phyloP scores from a whole-genome alignment of 495 filamentous ascomycete species.

The Corynascus novoguineensis region DNA sequence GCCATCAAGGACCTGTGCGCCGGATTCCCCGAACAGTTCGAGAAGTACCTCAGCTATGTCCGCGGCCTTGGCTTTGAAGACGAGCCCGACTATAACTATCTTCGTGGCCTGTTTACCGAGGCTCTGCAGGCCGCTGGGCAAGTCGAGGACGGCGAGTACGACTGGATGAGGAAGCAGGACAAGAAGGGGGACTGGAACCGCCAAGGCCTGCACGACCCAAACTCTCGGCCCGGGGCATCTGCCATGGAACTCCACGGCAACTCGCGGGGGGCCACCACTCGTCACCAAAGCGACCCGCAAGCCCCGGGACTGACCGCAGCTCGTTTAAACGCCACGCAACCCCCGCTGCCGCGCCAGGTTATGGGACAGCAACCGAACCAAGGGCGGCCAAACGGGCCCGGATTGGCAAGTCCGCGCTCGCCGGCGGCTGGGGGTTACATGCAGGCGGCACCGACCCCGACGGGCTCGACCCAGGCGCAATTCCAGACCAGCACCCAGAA shows the following conservation, averaged over 20 bases:
- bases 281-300: slow-evolving; percentile 51
- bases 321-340: slow-evolving; percentile 96
- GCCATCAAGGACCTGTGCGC: slow-evolving; percentile 95
- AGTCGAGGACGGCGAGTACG: slow-evolving; percentile 97
- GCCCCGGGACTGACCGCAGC: slow-evolving; percentile 64
- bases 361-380: slow-evolving; percentile 76
- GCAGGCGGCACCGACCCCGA: slow-evolving; percentile 54
- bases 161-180: slow-evolving; percentile 99
- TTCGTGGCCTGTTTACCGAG: slow-evolving; percentile 92
- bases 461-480: slow-evolving; percentile 79
- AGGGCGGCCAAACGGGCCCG: slow-evolving; percentile 75
- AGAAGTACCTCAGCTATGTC: slow-evolving; percentile 94
- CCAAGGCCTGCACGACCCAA: slow-evolving; percentile 59
- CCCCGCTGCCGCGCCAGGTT: slow-evolving; percentile 68
- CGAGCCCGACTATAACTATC: slow-evolving; percentile 96
- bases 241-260: slow-evolving; percentile 68
- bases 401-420: slow-evolving; percentile 69
- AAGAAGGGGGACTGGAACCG: slow-evolving; percentile 81
- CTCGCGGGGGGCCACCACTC: slow-evolving; percentile 51
- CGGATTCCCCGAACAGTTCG: slow-evolving; percentile 95
- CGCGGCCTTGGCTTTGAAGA: slow-evolving; percentile 98
- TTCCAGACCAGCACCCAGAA: slow-evolving; percentile 88
- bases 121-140: slow-evolving; percentile 92
- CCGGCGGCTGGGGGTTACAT: slow-evolving; percentile 64
- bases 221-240: slow-evolving; percentile 67